phyloP scores from a whole-genome alignment of 768 basidiomycete species.

The Phanerochaete sordida region DNA sequence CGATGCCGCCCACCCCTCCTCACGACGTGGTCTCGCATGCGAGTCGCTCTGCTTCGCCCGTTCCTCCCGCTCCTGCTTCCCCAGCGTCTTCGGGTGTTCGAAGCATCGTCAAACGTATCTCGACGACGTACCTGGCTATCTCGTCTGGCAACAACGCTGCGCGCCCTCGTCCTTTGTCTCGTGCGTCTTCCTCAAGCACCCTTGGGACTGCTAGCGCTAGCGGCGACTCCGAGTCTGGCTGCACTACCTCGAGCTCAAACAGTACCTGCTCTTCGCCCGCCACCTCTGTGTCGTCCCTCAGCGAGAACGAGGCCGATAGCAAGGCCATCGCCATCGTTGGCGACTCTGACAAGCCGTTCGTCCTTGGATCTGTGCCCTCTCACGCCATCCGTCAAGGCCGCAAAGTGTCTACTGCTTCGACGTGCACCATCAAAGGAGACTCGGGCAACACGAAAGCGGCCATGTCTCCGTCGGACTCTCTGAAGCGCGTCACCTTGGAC shows the following conservation, averaged over 20 bases:
- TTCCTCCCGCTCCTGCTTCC: slow-evolving; percentile 29
- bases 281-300: slow-evolving; percentile 18
- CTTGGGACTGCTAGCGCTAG: slow-evolving; percentile 44
- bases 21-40: slow-evolving; percentile 24
- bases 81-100: slow-evolving; percentile 51
- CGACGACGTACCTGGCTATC: slow-evolving; percentile 31
- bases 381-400: slow-evolving; percentile 39
- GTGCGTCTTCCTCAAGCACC: slow-evolving; percentile 33
- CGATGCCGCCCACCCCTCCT: slow-evolving; percentile 38
- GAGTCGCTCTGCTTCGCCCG: slow-evolving; percentile 9
- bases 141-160: slow-evolving; percentile 11
- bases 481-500: slow-evolving; percentile 1
- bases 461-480: slow-evolving; percentile 7
- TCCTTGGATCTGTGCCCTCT: slow-evolving; percentile 43
- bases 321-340: slow-evolving; percentile 8
- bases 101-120: slow-evolving; percentile 57
- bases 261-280: slow-evolving; percentile 23
- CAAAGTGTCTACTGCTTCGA: slow-evolving; percentile 34
- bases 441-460: not conserved
- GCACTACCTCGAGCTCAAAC: slow-evolving; percentile 44
- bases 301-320: slow-evolving; percentile 21
- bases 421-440: slow-evolving; percentile 31
- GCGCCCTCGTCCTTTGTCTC: slow-evolving; percentile 20
- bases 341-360: slow-evolving; percentile 27
- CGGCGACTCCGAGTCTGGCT: slow-evolving; percentile 52